phyloP scores from a whole-genome alignment of 352 stramenopile genomes.

The Globisporangium uncinulatum region DNA sequence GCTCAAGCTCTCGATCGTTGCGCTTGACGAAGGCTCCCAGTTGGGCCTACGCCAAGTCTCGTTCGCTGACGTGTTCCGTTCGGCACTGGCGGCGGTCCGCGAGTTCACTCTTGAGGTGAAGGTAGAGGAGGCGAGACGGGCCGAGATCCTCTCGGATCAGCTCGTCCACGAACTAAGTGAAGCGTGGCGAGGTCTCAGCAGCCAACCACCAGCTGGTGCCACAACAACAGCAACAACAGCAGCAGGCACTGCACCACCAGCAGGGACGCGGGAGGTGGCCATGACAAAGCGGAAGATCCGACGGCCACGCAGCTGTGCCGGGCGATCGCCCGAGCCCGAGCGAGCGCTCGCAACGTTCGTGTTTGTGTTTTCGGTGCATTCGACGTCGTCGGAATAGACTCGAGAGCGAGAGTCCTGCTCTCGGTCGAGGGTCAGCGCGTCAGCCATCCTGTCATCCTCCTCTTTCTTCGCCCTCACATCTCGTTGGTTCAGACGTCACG shows the following conservation, averaged over 20 bases:
- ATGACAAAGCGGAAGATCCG: conserved; percentile 30
- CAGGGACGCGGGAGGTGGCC: conserved; percentile 16
- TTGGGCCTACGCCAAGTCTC: neutral
- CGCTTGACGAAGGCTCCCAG: neutral
- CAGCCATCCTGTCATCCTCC: neutral
- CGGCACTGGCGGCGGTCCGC: conserved; percentile 4
- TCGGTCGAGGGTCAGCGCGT: neutral
- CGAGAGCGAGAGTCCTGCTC: neutral
- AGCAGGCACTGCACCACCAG: too few relatives aligned
- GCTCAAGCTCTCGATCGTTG: conserved; percentile 21
- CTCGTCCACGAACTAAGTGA: conserved; percentile 14
- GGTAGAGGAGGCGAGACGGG: conserved; percentile 4
- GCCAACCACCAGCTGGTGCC: neutral
- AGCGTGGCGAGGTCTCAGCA: conserved; percentile 18
- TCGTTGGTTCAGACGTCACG: neutral
- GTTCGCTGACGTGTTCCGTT: conserved; percentile 9
- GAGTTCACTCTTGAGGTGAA: conserved; percentile 16
- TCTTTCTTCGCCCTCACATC: neutral
- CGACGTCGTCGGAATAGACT: conserved; percentile 5
- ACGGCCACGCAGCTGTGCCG: conserved; percentile 7
- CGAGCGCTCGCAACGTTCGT: conserved; percentile 20
- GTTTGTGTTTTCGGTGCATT: conserved; percentile 23
- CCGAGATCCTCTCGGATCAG: conserved; percentile 13
- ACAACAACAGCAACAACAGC: neutral
- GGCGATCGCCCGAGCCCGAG: neutral